These are phyloP conservation scores for Malus asiatica DNA, from an alignment of 306 rosid genomes.

Conservation along the genomic window DNA sequence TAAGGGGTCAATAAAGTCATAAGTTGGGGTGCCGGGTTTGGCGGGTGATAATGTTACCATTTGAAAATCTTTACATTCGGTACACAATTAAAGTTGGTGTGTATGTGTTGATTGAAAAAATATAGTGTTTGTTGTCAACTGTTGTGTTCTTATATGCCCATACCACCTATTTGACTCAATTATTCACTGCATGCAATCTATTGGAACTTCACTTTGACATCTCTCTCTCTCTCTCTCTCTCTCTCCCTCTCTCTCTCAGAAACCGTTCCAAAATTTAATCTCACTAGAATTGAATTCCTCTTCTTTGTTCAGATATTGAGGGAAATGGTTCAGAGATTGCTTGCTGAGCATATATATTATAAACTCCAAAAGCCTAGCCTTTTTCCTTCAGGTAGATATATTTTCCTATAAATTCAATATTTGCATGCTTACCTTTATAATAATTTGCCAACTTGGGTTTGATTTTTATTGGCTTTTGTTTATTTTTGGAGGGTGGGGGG, in stretches of 20 bases:
- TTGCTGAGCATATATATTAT: neutral
- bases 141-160: neutral
- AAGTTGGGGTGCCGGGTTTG: neutral
- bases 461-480: neutral
- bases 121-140: neutral
- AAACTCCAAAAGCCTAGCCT: neutral
- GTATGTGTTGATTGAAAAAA: neutral
- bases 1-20: neutral
- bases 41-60: neutral
- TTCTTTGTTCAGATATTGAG: neutral
- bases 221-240: neutral
- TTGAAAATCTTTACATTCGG: neutral
- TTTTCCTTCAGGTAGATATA: neutral
- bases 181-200: neutral
- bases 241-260: neutral
- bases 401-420: neutral
- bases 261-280: neutral
- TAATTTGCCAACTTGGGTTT: neutral
- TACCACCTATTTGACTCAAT: neutral
- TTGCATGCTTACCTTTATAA: neutral
- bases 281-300: neutral
- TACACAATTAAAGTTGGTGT: neutral
- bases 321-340: neutral
- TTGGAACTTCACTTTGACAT: neutral
- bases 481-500: neutral